Evolutionary conservation across 1,139 yeast species (phyloP).

Genomic region (Geotrichum bryndzae): DNA sequence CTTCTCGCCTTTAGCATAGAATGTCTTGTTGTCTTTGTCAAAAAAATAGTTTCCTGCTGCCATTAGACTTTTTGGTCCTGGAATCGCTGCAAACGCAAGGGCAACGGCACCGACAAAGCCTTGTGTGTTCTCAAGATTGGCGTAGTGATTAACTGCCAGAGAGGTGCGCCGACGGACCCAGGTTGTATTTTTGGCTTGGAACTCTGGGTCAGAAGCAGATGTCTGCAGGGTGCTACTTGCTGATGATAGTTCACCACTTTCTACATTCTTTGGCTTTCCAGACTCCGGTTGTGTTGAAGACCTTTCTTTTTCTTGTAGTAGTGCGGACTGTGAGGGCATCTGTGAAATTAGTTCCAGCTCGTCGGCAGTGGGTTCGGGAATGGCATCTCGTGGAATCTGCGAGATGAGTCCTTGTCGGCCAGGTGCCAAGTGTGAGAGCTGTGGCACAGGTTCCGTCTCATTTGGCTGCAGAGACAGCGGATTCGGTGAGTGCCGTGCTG

Average conservation of each 20-base stretch:
- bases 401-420: not conserved
- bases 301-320: not conserved
- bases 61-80: slow-evolving; percentile 12
- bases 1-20: not conserved
- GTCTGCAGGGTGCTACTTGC: not conserved
- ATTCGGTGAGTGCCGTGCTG: not conserved
- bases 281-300: not conserved
- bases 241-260: not conserved
- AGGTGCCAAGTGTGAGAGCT: not conserved
- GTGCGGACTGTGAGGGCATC: not conserved
- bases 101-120: slow-evolving; percentile 18
- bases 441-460: not conserved
- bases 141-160: slow-evolving; percentile 8
- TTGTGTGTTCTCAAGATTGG: slow-evolving; percentile 14
- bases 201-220: not conserved
- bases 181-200: not conserved
- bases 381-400: not conserved
- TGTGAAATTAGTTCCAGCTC: not conserved
- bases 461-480: not conserved
- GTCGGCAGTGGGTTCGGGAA: not conserved
- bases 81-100: slow-evolving; percentile 16
- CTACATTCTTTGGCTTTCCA: not conserved
- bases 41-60: not conserved
- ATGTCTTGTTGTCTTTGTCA: not conserved
- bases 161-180: not conserved